Conservation (phyloP, 352 stramenopile genomes). For the Pythium insidiosum region DNA sequence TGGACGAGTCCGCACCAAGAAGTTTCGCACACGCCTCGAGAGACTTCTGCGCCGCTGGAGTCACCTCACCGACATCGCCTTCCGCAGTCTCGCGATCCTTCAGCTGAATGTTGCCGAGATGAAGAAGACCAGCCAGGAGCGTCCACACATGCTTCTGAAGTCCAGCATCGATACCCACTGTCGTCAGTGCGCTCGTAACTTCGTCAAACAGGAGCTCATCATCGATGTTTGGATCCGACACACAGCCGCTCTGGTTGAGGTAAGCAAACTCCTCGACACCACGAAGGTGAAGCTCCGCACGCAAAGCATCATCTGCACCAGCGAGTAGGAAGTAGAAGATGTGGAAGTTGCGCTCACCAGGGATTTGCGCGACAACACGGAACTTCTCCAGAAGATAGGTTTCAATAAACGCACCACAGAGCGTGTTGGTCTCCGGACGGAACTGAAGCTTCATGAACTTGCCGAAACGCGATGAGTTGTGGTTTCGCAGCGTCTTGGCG, state of each 20-base stretch:
- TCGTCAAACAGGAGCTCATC: constrained; percentile 86
- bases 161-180: constrained; percentile 56
- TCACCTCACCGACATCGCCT: constrained; percentile 67
- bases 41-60: constrained; percentile 36
- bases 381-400: constrained; percentile 89
- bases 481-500: constrained; percentile 83
- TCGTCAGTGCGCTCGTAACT: constrained; percentile 63
- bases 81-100: constrained; percentile 75
- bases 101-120: constrained; percentile 75
- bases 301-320: constrained; percentile 54
- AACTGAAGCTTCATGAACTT: constrained; percentile 91
- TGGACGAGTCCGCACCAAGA: constrained; percentile 63
- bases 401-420: constrained; percentile 77
- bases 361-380: constrained; percentile 80
- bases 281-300: constrained; percentile 49
- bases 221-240: constrained; percentile 78
- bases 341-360: constrained; percentile 86
- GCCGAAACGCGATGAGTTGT: constrained; percentile 84
- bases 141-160: constrained; percentile 78
- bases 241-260: constrained; percentile 83
- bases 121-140: constrained; percentile 63
- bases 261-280: constrained; percentile 58
- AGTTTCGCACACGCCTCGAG: constrained; percentile 46
- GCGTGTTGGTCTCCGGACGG: constrained; percentile 53
- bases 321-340: constrained; percentile 89